These are phyloP conservation scores for Tolypocladium amazonense DNA, from an alignment of 2,329 filamentous ascomycete species.

Conservation along the genomic window DNA sequence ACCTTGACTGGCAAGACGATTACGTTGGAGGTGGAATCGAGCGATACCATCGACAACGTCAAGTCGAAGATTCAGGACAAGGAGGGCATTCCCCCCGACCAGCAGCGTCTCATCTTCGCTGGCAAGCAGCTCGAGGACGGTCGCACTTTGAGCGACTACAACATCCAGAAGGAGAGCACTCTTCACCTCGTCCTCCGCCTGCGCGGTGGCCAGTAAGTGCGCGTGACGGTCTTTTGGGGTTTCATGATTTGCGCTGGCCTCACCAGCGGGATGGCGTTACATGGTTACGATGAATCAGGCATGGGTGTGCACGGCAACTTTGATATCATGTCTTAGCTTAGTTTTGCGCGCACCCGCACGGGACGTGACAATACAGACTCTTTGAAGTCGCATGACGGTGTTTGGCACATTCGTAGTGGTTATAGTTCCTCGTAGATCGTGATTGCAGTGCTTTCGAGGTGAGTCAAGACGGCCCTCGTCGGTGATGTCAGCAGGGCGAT, in stretches of 20 bases:
- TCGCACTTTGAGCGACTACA: constrained; percentile 83
- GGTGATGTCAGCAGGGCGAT: neutral
- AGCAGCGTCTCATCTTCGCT: constrained; percentile 92
- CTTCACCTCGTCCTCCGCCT: constrained; percentile 81
- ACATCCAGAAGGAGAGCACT: constrained; percentile 90
- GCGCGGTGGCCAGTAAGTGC: constrained; percentile 56
- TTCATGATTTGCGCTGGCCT: constrained; percentile 63
- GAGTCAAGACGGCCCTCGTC: neutral
- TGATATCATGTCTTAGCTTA: constrained; percentile 2
- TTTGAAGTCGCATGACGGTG: neutral
- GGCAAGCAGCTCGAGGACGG: constrained; percentile 95
- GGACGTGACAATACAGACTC: neutral
- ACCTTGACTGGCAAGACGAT: constrained; percentile 92
- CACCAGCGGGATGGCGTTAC: constrained; percentile 42
- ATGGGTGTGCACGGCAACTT: constrained; percentile 7
- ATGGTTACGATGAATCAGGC: constrained; percentile 9
- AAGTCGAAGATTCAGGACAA: constrained; percentile 98
- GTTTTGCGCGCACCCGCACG: constrained; percentile 2
- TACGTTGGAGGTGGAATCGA: constrained; percentile 80
- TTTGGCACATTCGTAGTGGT: neutral
- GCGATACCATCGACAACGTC: constrained; percentile 91
- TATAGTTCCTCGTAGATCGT: neutral
- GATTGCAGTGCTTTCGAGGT: neutral
- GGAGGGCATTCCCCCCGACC: constrained; percentile 92
- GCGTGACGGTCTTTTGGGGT: constrained; percentile 4